These are phyloP conservation scores for Pueraria montana DNA, from an alignment of 306 rosid genomes.

Conservation along the genomic window DNA sequence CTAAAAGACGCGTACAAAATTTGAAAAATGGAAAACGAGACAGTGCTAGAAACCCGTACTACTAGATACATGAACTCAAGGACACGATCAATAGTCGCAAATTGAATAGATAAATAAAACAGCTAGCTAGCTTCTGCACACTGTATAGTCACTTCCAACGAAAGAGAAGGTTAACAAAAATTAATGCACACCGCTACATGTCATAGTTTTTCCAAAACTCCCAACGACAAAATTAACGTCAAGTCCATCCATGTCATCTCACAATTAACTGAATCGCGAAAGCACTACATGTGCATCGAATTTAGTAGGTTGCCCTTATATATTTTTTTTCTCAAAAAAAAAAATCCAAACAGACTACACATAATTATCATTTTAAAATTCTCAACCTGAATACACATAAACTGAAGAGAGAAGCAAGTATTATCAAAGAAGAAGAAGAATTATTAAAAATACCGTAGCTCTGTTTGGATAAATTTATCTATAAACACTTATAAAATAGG, in stretches of 20 bases:
- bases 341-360: not conserved
- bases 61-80: constrained; percentile 36
- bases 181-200: constrained; percentile 7
- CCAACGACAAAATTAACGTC: constrained; percentile 23
- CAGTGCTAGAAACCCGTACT: constrained; percentile 48
- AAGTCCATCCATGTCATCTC: constrained; percentile 38
- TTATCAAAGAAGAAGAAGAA: constrained; percentile 6
- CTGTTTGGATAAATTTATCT: not conserved
- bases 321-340: not conserved
- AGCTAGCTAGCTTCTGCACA: constrained; percentile 10
- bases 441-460: not conserved
- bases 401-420: not conserved
- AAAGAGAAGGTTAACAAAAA: constrained; percentile 32
- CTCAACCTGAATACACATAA: not conserved
- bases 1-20: constrained; percentile 63
- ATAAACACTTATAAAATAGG: not conserved
- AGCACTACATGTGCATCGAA: not conserved
- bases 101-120: constrained; percentile 6
- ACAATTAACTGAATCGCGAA: not conserved
- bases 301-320: constrained; percentile 7
- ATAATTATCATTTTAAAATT: not conserved
- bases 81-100: constrained; percentile 31
- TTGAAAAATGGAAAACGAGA: constrained; percentile 52
- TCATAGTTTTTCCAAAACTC: constrained; percentile 40
- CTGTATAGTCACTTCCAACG: constrained; percentile 44